These are phyloP conservation scores for Sporopachydermia quercuum DNA, from an alignment of 805 yeast genomes.

Conservation along the genomic window DNA sequence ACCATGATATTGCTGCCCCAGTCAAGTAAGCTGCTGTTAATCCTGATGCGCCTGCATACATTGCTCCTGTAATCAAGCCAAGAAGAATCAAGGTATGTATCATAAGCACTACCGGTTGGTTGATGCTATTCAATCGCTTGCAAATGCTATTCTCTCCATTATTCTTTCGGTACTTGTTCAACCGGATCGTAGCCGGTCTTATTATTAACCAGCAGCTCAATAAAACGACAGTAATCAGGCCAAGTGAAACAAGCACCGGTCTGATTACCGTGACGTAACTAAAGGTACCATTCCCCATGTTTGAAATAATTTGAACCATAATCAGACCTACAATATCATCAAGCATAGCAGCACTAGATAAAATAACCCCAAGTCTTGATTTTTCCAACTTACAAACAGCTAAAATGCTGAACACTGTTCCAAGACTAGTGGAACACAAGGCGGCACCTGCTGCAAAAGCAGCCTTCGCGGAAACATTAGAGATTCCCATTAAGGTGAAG, in stretches of 20 bases:
- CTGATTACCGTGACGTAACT: too few species aligned
- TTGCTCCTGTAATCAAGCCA: constrained; percentile 4
- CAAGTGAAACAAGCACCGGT: too few species aligned
- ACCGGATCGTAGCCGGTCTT: too few species aligned
- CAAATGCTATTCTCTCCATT: too few species aligned
- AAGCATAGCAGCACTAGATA: constrained; percentile 5
- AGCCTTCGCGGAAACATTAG: constrained; percentile 2
- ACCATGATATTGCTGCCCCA: constrained; percentile 5
- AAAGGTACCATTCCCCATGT: too few species aligned
- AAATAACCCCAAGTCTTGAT: constrained; percentile 3
- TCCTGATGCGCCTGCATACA: constrained; percentile 5
- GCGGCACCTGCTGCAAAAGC: constrained; percentile 6
- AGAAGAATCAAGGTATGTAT: constrained; percentile 2
- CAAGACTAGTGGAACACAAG: constrained; percentile 4
- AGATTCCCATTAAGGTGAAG: constrained; percentile 1
- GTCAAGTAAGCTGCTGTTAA: constrained; percentile 5
- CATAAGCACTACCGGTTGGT: not conserved
- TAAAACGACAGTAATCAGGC: too few species aligned
- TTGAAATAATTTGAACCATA: constrained; percentile 3
- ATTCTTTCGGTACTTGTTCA: too few species aligned
- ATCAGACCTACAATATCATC: constrained; percentile 5
- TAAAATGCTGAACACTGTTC: constrained; percentile 5
- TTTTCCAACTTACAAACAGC: not conserved
- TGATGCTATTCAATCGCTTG: too few species aligned
- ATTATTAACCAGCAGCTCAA: too few species aligned